These are phyloP conservation scores for Rosa rugosa DNA, from an alignment of 306 rosid genomes.

Conservation along the genomic window DNA sequence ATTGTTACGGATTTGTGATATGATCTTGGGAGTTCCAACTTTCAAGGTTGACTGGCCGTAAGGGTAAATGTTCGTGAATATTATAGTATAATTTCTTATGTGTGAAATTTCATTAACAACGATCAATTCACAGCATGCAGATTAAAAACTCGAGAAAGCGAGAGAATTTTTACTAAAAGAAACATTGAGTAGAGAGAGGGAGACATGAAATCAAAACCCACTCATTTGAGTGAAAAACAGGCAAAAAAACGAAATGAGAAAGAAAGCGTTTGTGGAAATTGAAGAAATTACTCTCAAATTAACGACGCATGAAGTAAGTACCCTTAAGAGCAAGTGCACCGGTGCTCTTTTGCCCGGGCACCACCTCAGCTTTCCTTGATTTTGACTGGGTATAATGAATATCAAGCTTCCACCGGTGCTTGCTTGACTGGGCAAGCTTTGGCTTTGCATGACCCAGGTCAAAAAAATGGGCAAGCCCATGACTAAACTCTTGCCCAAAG, in stretches of 20 bases:
- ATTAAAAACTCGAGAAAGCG: not conserved
- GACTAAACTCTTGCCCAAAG: too few relatives aligned
- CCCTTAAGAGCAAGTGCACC: too few relatives aligned
- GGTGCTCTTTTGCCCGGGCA: too few relatives aligned
- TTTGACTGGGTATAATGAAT: too few relatives aligned
- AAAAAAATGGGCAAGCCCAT: too few relatives aligned
- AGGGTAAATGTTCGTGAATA: not conserved
- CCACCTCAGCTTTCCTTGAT: too few relatives aligned
- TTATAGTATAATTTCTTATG: not conserved
- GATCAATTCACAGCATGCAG: too few relatives aligned
- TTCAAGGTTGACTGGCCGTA: too few relatives aligned
- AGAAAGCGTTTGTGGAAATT: not conserved
- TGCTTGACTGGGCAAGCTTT: too few relatives aligned
- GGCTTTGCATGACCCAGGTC: too few relatives aligned
- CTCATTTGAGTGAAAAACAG: not conserved
- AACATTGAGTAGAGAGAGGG: not conserved
- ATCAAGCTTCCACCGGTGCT: too few relatives aligned
- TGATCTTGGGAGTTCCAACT: not conserved
- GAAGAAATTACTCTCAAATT: not conserved
- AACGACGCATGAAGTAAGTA: not conserved
- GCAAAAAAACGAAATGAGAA: not conserved
- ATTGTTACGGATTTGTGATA: not conserved
- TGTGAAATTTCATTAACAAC: not conserved
- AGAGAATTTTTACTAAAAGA: not conserved
- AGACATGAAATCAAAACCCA: not conserved